Evolutionary conservation across 495 filamentous ascomycete genomes (phyloP).

Genomic region (Penicillium herquei): DNA sequence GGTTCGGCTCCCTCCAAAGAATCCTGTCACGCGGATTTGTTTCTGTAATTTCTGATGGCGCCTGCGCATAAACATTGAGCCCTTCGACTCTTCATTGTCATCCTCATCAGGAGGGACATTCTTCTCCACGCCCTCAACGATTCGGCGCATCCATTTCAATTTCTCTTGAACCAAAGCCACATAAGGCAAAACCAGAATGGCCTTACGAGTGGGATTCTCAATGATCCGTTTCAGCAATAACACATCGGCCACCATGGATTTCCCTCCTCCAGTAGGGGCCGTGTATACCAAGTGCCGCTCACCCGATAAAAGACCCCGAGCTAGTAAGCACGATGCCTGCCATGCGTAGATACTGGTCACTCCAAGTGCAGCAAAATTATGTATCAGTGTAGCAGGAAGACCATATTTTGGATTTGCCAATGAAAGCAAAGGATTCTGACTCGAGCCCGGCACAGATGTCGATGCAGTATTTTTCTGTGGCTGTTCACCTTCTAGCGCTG

Average conservation of each 20-base stretch:
- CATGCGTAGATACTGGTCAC: constrained; percentile 74
- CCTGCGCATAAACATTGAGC: constrained; percentile 20
- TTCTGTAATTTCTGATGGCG: constrained; percentile 35
- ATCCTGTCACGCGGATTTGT: constrained; percentile 64
- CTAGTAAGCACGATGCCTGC: constrained; percentile 77
- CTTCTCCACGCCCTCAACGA: constrained; percentile 63
- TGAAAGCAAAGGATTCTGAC: constrained; percentile 58
- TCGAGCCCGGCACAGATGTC: constrained; percentile 45
- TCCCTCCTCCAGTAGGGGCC: constrained; percentile 82
- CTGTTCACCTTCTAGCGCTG: constrained; percentile 46
- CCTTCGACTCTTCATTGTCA: constrained; percentile 12
- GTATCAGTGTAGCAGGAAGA: constrained; percentile 57
- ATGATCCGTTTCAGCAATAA: constrained; percentile 72
- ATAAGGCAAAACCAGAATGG: constrained; percentile 76
- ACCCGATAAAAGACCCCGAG: constrained; percentile 63
- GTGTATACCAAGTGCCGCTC: constrained; percentile 75
- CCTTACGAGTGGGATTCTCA: constrained; percentile 63
- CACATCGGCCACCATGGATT: constrained; percentile 74
- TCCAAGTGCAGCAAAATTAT: constrained; percentile 63
- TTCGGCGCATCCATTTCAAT: constrained; percentile 69
- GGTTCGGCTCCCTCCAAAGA: constrained; percentile 70
- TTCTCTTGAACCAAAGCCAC: constrained; percentile 84
- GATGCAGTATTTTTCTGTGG: constrained; percentile 19
- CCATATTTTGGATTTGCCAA: constrained; percentile 65
- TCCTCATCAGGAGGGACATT: constrained; percentile 27